These are phyloP conservation scores for Nannizziopsis barbatae DNA, from an alignment of 2,329 filamentous ascomycete species.

Conservation along the genomic window DNA sequence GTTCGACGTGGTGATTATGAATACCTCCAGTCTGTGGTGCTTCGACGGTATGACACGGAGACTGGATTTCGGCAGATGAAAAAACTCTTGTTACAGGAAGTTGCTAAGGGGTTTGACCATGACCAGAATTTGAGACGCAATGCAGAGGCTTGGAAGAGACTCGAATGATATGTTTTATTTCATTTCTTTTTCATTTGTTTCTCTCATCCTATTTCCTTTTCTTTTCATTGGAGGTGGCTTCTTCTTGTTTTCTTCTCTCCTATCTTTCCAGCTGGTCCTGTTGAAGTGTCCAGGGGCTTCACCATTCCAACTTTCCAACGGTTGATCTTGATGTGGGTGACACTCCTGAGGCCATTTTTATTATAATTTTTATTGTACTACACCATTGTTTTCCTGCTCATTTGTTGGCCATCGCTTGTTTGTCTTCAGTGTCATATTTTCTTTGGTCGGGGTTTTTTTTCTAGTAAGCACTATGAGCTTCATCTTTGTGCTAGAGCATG, in stretches of 20 bases:
- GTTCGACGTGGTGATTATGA: conserved; percentile 55
- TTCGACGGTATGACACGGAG: conserved; percentile 48
- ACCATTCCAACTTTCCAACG: conserved; percentile 1
- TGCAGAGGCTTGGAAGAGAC: conserved; percentile 42
- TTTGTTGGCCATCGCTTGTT: neutral
- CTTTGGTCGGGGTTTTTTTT: too few species aligned
- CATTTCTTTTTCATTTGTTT: neutral
- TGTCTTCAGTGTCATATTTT: neutral
- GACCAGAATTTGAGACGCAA: conserved; percentile 39
- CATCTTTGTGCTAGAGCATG: too few species aligned
- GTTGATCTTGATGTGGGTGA: neutral
- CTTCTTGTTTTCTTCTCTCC: neutral
- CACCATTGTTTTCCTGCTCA: neutral
- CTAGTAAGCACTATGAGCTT: too few species aligned
- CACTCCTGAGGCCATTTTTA: too few species aligned
- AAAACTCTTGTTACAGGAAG: conserved; percentile 45
- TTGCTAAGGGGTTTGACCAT: conserved; percentile 47
- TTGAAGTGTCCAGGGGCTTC: neutral
- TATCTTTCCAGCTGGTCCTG: neutral
- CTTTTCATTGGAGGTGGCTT: neutral
- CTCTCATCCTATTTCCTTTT: neutral
- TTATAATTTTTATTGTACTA: too few species aligned
- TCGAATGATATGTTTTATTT: conserved; percentile 33
- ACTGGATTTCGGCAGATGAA: conserved; percentile 48
- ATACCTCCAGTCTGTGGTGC: conserved; percentile 52